These are phyloP conservation scores for Rubia yunnanensis DNA, from an alignment of 257 asterid genomes.

Conservation along the genomic window DNA sequence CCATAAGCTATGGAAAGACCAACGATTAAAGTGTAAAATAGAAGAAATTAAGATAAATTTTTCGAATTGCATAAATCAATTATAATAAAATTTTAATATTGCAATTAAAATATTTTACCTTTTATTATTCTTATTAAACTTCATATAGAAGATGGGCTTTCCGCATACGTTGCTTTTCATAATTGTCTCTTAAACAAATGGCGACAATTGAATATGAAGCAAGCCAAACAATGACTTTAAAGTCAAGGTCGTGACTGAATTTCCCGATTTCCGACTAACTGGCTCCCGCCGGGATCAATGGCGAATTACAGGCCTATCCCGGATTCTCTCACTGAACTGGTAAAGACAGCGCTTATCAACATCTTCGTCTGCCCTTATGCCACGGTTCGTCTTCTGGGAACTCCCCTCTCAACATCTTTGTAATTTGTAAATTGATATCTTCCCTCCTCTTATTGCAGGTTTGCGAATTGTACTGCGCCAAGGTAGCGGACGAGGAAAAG, in stretches of 20 bases:
- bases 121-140: no score
- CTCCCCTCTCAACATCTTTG: neutral
- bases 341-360: conserved; percentile 67
- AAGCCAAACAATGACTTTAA: no score
- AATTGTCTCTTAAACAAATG: no score
- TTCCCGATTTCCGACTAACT: neutral
- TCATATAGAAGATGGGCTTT: no score
- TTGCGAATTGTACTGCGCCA: conserved; percentile 55
- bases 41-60: no score
- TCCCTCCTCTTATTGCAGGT: conserved; percentile 33
- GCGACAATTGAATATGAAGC: neutral
- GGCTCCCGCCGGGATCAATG: conserved; percentile 24
- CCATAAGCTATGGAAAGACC: no score
- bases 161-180: no score
- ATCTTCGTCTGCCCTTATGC: conserved; percentile 92
- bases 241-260: neutral
- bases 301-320: conserved; percentile 31
- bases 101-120: no score
- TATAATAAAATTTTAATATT: no score
- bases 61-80: no score
- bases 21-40: no score
- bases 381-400: conserved; percentile 29
- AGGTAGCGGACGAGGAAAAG: conserved; percentile 66
- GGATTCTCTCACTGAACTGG: conserved; percentile 64
- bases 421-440: neutral